Conservation (phyloP, 768 basidiomycete genomes). For the Serendipita indica region DNA sequence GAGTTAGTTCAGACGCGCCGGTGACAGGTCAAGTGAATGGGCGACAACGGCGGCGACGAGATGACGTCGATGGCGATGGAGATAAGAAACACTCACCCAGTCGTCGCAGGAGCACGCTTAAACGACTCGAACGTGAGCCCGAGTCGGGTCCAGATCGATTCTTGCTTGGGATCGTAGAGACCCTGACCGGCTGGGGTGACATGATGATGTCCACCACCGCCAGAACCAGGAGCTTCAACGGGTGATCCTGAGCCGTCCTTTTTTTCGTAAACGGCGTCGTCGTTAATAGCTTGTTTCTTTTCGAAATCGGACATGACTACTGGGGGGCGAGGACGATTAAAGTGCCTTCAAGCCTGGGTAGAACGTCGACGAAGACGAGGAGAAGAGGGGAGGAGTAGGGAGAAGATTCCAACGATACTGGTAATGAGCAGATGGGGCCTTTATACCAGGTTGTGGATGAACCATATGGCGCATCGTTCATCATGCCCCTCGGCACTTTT, state of each 20-base stretch:
- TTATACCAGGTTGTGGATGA: too few species aligned
- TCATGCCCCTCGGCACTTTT: too few species aligned
- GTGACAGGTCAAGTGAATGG: neutral
- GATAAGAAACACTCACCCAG: conserved; percentile 13
- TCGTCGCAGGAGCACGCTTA: conserved; percentile 26
- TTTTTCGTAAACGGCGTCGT: neutral
- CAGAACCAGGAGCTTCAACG: too few species aligned
- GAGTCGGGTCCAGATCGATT: conserved; percentile 20
- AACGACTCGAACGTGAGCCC: conserved; percentile 25
- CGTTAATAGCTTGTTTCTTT: neutral
- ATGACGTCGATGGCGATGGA: neutral
- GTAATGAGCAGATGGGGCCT: too few species aligned
- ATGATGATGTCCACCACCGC: neutral
- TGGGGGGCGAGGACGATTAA: neutral
- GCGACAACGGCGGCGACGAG: neutral
- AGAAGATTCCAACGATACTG: too few species aligned
- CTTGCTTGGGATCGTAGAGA: conserved; percentile 23
- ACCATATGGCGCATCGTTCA: too few species aligned
- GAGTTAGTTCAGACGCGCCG: neutral
- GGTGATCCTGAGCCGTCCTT: too few species aligned
- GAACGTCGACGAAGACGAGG: neutral
- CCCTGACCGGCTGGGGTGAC: neutral
- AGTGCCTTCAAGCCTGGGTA: neutral
- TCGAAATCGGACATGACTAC: neutral
- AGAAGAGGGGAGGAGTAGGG: neutral